These are phyloP conservation scores for Xylaria sp. DNA, from an alignment of 2,329 filamentous ascomycete genomes.

Conservation along the genomic window DNA sequence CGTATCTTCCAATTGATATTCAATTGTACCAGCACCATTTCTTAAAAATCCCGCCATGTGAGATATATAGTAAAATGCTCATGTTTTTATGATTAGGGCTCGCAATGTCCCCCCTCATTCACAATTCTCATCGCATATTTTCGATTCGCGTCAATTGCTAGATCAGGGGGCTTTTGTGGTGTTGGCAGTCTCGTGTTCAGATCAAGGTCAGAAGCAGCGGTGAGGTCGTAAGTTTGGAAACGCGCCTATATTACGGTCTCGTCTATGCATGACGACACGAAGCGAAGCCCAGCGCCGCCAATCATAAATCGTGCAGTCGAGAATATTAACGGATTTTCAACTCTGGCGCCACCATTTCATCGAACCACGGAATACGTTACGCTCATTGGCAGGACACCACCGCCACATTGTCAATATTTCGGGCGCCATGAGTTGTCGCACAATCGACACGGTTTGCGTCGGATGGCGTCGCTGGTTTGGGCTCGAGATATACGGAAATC, in stretches of 20 bases:
- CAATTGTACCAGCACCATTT: background rate
- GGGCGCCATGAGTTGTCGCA: background rate
- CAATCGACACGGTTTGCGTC: background rate
- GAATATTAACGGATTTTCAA: background rate
- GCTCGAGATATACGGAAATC: background rate
- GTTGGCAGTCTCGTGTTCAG: background rate
- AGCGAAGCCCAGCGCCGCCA: too few species aligned
- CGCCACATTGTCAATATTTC: background rate
- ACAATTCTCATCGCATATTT: background rate
- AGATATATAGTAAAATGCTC: background rate
- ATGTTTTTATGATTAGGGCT: background rate
- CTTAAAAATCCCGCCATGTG: background rate
- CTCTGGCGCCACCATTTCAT: background rate
- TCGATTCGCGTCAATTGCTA: background rate
- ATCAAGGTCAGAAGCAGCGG: background rate
- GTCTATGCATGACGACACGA: background rate
- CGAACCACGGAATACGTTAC: background rate
- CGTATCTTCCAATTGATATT: background rate
- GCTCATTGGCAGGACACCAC: background rate
- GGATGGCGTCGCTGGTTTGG: background rate
- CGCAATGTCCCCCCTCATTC: background rate
- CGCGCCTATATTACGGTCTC: background rate
- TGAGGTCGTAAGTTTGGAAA: background rate
- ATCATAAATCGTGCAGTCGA: background rate
- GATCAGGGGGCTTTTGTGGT: background rate